These are phyloP conservation scores for Colletotrichum gigasporum DNA, from an alignment of 2,329 filamentous ascomycete genomes.

Conservation along the genomic window DNA sequence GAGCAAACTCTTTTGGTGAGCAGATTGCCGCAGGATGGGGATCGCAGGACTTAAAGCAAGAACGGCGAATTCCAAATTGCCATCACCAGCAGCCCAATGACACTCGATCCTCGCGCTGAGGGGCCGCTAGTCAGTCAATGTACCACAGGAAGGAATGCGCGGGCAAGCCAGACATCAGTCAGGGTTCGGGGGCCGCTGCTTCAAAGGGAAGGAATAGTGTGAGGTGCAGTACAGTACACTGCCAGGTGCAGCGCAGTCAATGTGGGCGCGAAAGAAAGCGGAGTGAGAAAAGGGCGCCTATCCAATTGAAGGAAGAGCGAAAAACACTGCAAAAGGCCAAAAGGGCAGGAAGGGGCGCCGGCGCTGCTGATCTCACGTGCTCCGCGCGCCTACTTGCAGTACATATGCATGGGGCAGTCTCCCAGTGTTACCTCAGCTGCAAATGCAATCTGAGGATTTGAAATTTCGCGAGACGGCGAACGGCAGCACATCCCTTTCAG, in stretches of 20 bases:
- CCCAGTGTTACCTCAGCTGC: background rate
- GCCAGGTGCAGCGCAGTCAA: no score
- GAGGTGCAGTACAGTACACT: no score
- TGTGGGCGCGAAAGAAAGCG: background rate
- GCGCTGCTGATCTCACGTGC: background rate
- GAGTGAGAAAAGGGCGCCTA: constrained; percentile 3
- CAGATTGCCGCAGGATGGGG: background rate
- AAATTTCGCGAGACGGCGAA: background rate
- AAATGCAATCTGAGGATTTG: background rate
- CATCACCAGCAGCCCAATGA: no score
- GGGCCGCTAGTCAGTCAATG: background rate
- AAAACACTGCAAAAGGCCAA: no score
- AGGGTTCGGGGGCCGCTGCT: background rate
- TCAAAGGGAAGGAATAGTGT: no score
- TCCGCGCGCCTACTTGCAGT: background rate
- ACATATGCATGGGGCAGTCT: no score
- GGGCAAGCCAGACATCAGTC: background rate
- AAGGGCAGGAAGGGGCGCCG: no score
- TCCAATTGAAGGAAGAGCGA: background rate
- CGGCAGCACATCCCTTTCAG: background rate
- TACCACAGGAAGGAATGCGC: background rate
- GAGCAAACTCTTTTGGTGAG: no score
- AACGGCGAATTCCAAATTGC: constrained; percentile 25
- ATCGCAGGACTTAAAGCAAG: background rate
- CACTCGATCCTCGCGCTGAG: background rate